These are phyloP conservation scores for Leucocoprinus leucothites DNA, from an alignment of 768 basidiomycete genomes.

Conservation along the genomic window DNA sequence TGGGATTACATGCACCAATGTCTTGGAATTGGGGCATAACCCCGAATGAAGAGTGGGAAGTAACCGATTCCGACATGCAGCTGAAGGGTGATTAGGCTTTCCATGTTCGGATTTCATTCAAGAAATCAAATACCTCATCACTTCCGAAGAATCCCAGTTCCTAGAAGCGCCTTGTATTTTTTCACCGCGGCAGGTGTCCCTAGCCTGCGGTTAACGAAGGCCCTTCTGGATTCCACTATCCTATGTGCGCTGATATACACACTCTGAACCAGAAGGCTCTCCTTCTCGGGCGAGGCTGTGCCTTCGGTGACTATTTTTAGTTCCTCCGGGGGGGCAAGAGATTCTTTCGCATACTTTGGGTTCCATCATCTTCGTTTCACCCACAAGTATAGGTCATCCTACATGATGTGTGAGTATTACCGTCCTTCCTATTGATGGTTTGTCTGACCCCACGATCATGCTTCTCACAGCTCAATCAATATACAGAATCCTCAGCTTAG, in stretches of 20 bases:
- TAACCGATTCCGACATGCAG: neutral
- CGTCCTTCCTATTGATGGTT: too few species aligned
- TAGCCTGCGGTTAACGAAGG: neutral
- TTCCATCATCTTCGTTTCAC: too few species aligned
- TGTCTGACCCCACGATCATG: neutral
- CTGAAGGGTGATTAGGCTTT: neutral
- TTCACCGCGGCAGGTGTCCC: neutral
- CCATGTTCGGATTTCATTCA: constrained; percentile 7
- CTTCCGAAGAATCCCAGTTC: constrained; percentile 7
- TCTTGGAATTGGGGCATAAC: constrained; percentile 3
- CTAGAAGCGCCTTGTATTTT: neutral
- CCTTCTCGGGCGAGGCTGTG: neutral
- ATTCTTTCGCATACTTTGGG: neutral
- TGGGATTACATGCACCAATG: neutral
- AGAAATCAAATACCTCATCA: constrained; percentile 5
- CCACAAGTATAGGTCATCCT: too few species aligned
- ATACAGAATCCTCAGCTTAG: neutral
- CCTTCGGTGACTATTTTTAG: neutral
- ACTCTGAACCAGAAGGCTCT: neutral
- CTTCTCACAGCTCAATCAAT: constrained; percentile 7
- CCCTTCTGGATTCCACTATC: neutral
- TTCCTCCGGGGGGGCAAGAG: neutral
- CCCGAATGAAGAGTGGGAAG: constrained; percentile 1
- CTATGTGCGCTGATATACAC: neutral
- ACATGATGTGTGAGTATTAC: constrained; percentile 3